These are phyloP conservation scores for Cryptosporidium parvum DNA, from an alignment of 169 alveolate species.

Conservation along the genomic window DNA sequence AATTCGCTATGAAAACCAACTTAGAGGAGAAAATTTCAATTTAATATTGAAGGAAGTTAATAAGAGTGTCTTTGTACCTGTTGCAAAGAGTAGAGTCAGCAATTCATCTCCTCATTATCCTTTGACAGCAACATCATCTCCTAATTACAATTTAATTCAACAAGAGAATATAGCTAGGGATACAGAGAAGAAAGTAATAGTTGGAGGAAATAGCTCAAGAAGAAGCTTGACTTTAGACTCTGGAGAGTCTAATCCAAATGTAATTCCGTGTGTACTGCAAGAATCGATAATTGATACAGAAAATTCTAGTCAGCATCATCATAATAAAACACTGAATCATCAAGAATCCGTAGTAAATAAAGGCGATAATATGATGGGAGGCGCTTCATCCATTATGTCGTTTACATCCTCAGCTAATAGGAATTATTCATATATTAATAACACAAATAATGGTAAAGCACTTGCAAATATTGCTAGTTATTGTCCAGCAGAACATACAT, in stretches of 20 bases:
- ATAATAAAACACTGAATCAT: background rate
- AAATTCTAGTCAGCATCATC: background rate
- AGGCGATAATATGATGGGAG: background rate
- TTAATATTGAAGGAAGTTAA: conserved; percentile 12
- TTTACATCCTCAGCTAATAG: background rate
- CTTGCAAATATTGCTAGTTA: conserved; percentile 52
- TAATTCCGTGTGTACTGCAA: conserved; percentile 42
- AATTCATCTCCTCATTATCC: conserved; percentile 43
- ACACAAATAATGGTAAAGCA: background rate
- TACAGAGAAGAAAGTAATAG: background rate
- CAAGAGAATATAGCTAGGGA: background rate
- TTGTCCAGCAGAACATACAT: conserved; percentile 48
- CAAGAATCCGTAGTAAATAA: background rate
- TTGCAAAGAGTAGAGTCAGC: background rate
- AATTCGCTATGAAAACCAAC: background rate
- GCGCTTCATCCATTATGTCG: background rate
- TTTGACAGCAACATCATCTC: conserved; percentile 58
- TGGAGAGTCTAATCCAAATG: conserved; percentile 26
- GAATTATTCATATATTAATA: conserved; percentile 1
- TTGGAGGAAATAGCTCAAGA: conserved; percentile 31
- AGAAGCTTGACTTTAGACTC: conserved; percentile 22
- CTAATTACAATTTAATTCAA: conserved; percentile 20
- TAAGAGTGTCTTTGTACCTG: conserved; percentile 7
- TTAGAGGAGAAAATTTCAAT: background rate
- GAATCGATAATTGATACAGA: background rate